These are phyloP conservation scores for Geopyxis carbonaria DNA, from an alignment of 495 filamentous ascomycete species.

Conservation along the genomic window DNA sequence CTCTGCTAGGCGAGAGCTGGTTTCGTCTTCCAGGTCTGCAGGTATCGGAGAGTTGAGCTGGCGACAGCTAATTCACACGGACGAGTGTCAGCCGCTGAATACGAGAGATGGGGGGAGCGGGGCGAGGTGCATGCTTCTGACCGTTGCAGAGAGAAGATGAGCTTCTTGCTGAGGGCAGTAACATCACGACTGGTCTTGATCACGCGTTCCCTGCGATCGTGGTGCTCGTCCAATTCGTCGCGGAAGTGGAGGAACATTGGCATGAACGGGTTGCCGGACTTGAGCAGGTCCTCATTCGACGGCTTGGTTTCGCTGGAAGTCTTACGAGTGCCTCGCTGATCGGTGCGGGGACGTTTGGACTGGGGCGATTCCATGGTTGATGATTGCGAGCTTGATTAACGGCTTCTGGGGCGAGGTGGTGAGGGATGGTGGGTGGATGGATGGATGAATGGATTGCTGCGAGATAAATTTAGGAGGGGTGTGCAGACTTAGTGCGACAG, in stretches of 20 bases:
- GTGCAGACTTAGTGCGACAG: no score
- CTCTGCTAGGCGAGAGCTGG: constrained; percentile 42
- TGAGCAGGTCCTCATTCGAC: background rate
- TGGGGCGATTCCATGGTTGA: no score
- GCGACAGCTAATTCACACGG: constrained; percentile 47
- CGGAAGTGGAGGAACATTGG: constrained; percentile 75
- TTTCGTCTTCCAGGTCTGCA: constrained; percentile 43
- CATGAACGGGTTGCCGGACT: constrained; percentile 35
- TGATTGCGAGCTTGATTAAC: no score
- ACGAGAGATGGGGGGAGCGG: background rate
- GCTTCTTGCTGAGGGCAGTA: constrained; percentile 89
- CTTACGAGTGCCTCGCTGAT: background rate
- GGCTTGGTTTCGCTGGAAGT: background rate
- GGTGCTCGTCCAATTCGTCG: constrained; percentile 78
- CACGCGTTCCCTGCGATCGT: constrained; percentile 76
- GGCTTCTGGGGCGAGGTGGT: no score
- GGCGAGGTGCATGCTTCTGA: constrained; percentile 26
- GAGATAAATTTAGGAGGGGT: no score
- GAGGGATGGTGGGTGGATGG: no score
- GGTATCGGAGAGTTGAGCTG: constrained; percentile 47
- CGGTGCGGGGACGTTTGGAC: background rate
- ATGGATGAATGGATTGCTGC: no score
- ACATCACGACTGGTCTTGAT: constrained; percentile 82
- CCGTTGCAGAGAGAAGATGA: constrained; percentile 90
- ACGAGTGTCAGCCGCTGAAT: no score